Conservation (phyloP, 2,329 filamentous ascomycete species). For the Colletotrichum sp. region DNA sequence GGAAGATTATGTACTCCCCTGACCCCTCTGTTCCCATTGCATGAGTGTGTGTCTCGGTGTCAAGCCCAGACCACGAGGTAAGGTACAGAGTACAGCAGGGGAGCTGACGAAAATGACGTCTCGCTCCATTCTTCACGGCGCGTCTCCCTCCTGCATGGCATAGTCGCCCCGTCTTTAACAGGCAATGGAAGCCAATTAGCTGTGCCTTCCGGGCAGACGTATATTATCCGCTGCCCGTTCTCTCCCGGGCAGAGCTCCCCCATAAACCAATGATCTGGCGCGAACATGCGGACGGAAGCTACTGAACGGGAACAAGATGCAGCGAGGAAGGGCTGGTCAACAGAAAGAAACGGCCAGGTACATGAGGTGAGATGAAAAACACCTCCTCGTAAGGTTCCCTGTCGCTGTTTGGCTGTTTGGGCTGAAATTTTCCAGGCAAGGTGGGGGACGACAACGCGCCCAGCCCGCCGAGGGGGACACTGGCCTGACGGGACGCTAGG, state of each 20-base stretch:
- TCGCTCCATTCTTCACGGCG: neutral
- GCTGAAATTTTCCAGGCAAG: conserved; percentile 11
- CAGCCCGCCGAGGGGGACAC: neutral
- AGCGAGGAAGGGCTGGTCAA: neutral
- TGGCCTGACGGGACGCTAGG: neutral
- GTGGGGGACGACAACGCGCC: neutral
- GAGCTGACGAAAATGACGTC: neutral
- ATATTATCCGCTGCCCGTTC: neutral
- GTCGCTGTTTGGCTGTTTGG: conserved; percentile 1
- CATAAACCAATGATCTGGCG: neutral
- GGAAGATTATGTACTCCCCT: neutral
- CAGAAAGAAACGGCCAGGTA: neutral
- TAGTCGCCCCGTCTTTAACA: neutral
- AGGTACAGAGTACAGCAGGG: neutral
- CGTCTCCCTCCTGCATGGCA: neutral
- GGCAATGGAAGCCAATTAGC: neutral
- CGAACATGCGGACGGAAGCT: neutral
- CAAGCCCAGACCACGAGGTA: neutral
- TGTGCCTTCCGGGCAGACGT: neutral
- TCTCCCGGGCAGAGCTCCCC: neutral
- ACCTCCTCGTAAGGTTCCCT: neutral
- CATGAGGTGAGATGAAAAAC: neutral
- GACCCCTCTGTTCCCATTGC: neutral
- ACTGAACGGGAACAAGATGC: neutral
- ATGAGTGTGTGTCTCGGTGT: neutral